Conservation (phyloP, 1,284 basidiomycete species). For the Rhizoctonia solani region DNA sequence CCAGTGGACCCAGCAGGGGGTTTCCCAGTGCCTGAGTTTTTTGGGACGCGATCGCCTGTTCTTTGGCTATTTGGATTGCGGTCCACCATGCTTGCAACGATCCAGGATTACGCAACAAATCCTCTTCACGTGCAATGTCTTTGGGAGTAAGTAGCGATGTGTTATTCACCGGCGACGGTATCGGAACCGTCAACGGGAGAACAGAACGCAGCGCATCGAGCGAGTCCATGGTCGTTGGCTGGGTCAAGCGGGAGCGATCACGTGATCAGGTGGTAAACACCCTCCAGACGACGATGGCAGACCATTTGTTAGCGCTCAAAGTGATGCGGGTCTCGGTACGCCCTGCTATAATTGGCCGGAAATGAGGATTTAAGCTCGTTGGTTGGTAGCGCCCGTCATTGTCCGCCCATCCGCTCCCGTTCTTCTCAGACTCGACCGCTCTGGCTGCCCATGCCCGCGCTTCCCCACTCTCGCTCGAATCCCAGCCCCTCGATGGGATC, state of each 20-base stretch:
- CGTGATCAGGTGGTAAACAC: neutral
- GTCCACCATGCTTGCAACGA: conserved; percentile 93
- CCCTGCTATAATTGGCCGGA: conserved; percentile 38
- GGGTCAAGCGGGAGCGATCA: neutral
- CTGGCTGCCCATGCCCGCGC: conserved; percentile 77
- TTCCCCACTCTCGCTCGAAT: conserved; percentile 76
- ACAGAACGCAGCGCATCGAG: conserved; percentile 58
- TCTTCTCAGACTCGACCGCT: conserved; percentile 78
- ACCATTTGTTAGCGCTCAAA: conserved; percentile 70
- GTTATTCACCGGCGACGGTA: conserved; percentile 80
- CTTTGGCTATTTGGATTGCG: conserved; percentile 79
- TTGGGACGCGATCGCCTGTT: conserved; percentile 61
- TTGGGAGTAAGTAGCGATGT: conserved; percentile 72
- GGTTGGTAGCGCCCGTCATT: conserved; percentile 71
- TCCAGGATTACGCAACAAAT: conserved; percentile 89
- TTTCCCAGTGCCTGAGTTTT: conserved; percentile 45
- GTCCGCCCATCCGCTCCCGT: conserved; percentile 76
- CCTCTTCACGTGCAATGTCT: conserved; percentile 90
- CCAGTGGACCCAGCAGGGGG: conserved; percentile 71
- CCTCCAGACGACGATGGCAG: conserved; percentile 46
- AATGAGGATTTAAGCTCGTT: conserved; percentile 34
- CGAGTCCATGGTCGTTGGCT: conserved; percentile 38
- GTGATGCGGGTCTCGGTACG: conserved; percentile 81
- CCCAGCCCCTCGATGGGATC: conserved; percentile 64
- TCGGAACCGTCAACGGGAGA: conserved; percentile 84